A percentile compares a stretch with the other conserved stretches of the same genome.
Conservation (phyloP, 371 early-diverging fungal genomes). For the Mortierella sp. region DNA sequence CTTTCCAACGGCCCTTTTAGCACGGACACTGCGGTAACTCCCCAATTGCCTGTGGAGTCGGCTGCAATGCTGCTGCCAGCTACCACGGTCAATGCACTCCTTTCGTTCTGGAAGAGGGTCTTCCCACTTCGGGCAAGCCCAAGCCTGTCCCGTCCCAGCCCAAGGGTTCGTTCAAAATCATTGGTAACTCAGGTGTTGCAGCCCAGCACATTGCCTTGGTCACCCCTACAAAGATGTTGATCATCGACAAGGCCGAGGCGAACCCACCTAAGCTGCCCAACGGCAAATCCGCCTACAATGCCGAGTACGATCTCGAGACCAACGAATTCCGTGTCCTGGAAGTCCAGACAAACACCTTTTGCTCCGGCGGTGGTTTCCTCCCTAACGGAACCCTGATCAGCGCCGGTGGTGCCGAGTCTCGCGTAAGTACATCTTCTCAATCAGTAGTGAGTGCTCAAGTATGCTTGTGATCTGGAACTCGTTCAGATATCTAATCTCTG, state of each 20-base stretch:
- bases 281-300: constrained; percentile 32
- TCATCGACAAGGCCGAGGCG: constrained; percentile 42
- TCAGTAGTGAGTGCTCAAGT: neutral
- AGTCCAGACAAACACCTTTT: constrained; percentile 68
- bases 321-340: constrained; percentile 55
- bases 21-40: constrained; percentile 36
- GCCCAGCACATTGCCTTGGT: constrained; percentile 38
- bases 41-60: constrained; percentile 13
- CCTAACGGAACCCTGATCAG: constrained; percentile 65
- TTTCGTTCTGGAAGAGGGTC: neutral
- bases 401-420: constrained; percentile 62
- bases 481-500: no score
- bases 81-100: constrained; percentile 17
- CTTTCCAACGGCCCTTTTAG: neutral
- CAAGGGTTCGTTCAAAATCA: constrained; percentile 30
- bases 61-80: constrained; percentile 19
- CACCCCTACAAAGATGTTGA: constrained; percentile 38
- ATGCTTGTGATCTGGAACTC: no score
- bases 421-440: constrained; percentile 12
- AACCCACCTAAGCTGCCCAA: constrained; percentile 32
- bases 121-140: constrained; percentile 6
- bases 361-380: constrained; percentile 67
- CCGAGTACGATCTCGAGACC: constrained; percentile 60
- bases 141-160: constrained; percentile 22
- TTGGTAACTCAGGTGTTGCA: constrained; percentile 29